These are phyloP conservation scores for Pouteria campechiana DNA, from an alignment of 179 eudicot species.

Conservation along the genomic window DNA sequence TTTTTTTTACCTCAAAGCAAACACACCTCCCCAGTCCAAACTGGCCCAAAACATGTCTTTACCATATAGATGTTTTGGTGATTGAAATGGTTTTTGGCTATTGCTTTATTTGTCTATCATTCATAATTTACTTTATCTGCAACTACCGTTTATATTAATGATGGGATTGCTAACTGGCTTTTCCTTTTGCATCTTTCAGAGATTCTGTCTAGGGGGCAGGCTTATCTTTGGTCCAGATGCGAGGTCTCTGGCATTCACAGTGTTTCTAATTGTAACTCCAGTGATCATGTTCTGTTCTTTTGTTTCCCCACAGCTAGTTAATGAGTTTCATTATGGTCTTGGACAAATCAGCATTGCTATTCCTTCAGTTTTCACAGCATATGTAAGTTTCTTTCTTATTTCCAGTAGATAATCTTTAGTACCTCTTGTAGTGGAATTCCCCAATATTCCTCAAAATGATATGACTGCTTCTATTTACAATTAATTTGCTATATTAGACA, in stretches of 20 bases:
- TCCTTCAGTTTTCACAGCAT: constrained; percentile 5
- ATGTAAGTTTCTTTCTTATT: constrained; percentile 5
- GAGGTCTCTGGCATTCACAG: constrained; percentile 17
- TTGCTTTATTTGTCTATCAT: neutral
- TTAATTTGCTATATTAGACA: no score
- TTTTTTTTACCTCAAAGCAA: no score
- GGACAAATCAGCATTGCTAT: constrained; percentile 14
- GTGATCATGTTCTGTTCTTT: constrained; percentile 18
- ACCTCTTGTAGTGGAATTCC: no score
- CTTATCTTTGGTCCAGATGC: constrained; percentile 24
- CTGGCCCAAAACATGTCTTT: no score
- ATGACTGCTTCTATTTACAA: no score
- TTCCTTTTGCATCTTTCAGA: constrained; percentile 11
- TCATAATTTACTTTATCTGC: neutral
- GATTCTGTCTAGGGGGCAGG: constrained; percentile 22
- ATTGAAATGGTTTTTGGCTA: no score
- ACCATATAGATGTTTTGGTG: no score
- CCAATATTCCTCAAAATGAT: no score
- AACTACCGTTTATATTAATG: neutral
- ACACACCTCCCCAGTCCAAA: no score
- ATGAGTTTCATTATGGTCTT: constrained; percentile 7
- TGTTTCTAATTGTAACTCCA: constrained; percentile 18
- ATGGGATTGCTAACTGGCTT: neutral
- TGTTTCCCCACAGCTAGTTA: constrained; percentile 12
- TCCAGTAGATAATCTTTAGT: no score